Evolutionary conservation across 2,329 filamentous ascomycete species (phyloP).

Genomic region (Pseudogymnoascus sp.): DNA sequence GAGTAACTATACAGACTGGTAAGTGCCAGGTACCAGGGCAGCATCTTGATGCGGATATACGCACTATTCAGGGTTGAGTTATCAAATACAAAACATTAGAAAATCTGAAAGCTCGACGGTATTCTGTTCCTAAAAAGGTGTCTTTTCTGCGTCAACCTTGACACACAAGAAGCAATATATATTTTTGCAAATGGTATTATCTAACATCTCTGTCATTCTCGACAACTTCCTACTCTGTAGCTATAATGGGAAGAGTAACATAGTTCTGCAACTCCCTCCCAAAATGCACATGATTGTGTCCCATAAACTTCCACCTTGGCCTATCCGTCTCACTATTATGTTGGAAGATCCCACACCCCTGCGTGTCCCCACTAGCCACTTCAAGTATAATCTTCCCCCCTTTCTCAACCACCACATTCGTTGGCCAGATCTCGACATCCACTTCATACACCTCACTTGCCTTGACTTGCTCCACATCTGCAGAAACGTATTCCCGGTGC

Average conservation of each 20-base stretch:
- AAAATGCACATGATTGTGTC: conserved; percentile 47
- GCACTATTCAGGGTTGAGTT: neutral
- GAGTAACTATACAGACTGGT: neutral
- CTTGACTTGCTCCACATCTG: neutral
- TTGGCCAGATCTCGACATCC: neutral
- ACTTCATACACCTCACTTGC: neutral
- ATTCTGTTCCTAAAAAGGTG: neutral
- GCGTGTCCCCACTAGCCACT: neutral
- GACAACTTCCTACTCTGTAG: conserved; percentile 21
- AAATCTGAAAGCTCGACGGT: neutral
- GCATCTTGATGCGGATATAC: neutral
- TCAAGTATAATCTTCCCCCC: neutral
- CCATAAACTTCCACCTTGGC: conserved; percentile 35
- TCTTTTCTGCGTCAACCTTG: neutral
- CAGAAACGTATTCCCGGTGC: neutral
- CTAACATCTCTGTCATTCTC: neutral
- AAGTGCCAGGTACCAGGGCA: neutral
- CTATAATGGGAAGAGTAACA: conserved; percentile 45
- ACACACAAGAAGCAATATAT: neutral
- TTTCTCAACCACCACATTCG: neutral
- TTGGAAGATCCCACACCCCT: neutral
- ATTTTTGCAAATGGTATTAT: neutral
- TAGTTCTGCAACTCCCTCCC: conserved; percentile 42
- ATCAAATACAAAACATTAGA: neutral
- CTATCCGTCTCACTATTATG: conserved; percentile 18